Percentiles rank a stretch among this genome's conserved stretches.
These are phyloP conservation scores for Ascochyta viciae-villosae DNA, from an alignment of 2,329 filamentous ascomycete genomes.

Conservation along the genomic window DNA sequence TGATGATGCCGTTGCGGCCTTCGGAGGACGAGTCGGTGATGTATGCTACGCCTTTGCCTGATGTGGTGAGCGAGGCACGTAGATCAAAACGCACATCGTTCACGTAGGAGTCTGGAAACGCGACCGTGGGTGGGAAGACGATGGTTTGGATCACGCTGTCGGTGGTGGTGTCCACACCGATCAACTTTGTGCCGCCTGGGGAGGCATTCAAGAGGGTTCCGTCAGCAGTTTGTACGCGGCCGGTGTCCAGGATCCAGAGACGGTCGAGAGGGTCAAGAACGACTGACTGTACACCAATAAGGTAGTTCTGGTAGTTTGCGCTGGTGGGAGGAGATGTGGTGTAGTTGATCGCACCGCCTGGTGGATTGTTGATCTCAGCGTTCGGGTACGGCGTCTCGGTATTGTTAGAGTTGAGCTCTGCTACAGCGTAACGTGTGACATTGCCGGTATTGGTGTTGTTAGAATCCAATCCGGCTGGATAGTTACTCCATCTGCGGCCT, in stretches of 20 bases:
- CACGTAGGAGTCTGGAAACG: constrained; percentile 58
- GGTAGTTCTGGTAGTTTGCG: constrained; percentile 57
- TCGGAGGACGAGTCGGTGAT: constrained; percentile 60
- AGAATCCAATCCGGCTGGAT: constrained; percentile 58
- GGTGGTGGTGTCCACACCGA: constrained; percentile 56
- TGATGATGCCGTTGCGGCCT: constrained; percentile 58
- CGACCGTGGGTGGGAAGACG: constrained; percentile 57
- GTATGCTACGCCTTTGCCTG: constrained; percentile 59
- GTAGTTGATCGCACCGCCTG: constrained; percentile 60
- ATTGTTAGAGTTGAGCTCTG: constrained; percentile 53
- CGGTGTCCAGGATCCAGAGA: constrained; percentile 63
- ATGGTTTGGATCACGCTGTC: constrained; percentile 60
- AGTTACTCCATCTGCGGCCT: constrained; percentile 61
- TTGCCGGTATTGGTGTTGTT: constrained; percentile 54
- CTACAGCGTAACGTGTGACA: constrained; percentile 57
- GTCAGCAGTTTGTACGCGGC: constrained; percentile 53
- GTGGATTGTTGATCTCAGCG: constrained; percentile 56
- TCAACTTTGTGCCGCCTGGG: constrained; percentile 59
- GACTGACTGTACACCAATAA: constrained; percentile 61
- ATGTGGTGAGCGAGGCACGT: constrained; percentile 49
- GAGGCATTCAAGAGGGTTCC: constrained; percentile 55
- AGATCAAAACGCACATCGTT: constrained; percentile 64
- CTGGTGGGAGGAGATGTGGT: constrained; percentile 55
- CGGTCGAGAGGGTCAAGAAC: constrained; percentile 59
- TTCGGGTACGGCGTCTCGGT: constrained; percentile 55